phyloP scores from a whole-genome alignment of 768 basidiomycete genomes.

The Psilocybe subaeruginosa region DNA sequence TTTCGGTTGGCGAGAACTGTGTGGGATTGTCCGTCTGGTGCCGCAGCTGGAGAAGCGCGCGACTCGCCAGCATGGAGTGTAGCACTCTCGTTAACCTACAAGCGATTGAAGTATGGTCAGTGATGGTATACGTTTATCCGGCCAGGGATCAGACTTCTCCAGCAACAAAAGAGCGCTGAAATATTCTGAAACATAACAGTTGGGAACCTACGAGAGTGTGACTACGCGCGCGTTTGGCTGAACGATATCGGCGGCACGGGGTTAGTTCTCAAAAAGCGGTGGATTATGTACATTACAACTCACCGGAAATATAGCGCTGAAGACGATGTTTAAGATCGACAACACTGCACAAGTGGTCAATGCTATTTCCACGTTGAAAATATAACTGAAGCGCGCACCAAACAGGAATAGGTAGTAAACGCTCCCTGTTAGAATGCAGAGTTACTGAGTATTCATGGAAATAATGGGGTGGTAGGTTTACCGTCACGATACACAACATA shows the following conservation, averaged over 20 bases:
- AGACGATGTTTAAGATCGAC: constrained; percentile 10
- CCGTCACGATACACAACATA: constrained; percentile 14
- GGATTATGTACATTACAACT: not conserved
- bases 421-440: not conserved
- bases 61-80: constrained; percentile 9
- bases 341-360: not conserved
- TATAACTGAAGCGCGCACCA: not conserved
- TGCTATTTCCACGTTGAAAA: not conserved
- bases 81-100: constrained; percentile 6
- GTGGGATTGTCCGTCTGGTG: not conserved
- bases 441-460: not conserved
- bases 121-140: not conserved
- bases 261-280: not conserved
- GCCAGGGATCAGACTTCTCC: too few species aligned
- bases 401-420: constrained; percentile 12
- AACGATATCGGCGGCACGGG: not conserved
- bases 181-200: not conserved
- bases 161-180: not conserved
- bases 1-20: not conserved
- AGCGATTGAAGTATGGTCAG: not conserved
- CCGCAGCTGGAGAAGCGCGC: constrained; percentile 12
- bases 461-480: not conserved
- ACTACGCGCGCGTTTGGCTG: constrained; percentile 5
- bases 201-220: constrained; percentile 2
- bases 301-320: constrained; percentile 8